These are phyloP conservation scores for Blastobotrys buckinghamii DNA, from an alignment of 1,139 yeast species.

Conservation along the genomic window DNA sequence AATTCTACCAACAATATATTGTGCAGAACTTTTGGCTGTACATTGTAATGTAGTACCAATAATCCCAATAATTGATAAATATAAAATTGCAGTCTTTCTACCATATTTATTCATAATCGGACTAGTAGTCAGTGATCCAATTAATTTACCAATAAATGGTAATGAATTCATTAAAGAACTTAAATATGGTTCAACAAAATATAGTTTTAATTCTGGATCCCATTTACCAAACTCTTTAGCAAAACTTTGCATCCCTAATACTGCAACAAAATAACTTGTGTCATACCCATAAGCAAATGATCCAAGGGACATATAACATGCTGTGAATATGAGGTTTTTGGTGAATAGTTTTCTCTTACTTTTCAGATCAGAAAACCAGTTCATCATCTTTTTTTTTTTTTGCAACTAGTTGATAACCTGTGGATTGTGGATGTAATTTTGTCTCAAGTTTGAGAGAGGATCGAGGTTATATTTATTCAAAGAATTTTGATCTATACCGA, in stretches of 20 bases:
- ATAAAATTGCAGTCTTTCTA: not conserved
- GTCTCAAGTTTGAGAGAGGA: too few species aligned
- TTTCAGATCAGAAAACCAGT: too few species aligned
- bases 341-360: slow-evolving; percentile 10
- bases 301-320: slow-evolving; percentile 11
- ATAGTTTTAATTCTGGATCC: not conserved
- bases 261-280: slow-evolving; percentile 8
- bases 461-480: too few species aligned
- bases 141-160: slow-evolving; percentile 13
- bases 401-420: too few species aligned
- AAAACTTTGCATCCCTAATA: slow-evolving; percentile 14
- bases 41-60: slow-evolving; percentile 1
- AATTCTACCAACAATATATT: slow-evolving; percentile 2
- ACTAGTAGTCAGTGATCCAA: slow-evolving; percentile 10
- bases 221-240: slow-evolving; percentile 13
- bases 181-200: slow-evolving; percentile 10
- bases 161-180: slow-evolving; percentile 14
- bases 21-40: slow-evolving; percentile 1
- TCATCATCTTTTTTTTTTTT: too few species aligned
- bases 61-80: not conserved
- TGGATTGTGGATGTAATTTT: too few species aligned
- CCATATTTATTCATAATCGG: slow-evolving; percentile 8
- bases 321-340: slow-evolving; percentile 5
- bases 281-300: slow-evolving; percentile 15
- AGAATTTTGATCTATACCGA: too few species aligned